A percentile compares a stretch with the other conserved stretches of the same genome.
These are phyloP conservation scores for Uncinocarpus reesii DNA, from an alignment of 2,329 filamentous ascomycete species.

Conservation along the genomic window DNA sequence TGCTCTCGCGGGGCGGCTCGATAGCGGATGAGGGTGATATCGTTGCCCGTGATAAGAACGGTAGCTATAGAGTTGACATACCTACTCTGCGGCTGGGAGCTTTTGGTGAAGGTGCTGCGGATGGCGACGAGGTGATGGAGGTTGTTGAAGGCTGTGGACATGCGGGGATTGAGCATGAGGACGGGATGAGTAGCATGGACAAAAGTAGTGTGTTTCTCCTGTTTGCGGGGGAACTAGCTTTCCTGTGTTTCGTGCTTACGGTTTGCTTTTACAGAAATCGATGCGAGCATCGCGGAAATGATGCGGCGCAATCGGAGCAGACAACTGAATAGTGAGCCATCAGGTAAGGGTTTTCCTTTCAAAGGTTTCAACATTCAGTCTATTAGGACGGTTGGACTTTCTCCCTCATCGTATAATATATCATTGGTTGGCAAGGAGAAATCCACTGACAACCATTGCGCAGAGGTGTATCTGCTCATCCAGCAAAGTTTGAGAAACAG, in stretches of 20 bases:
- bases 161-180: slow-evolving; percentile 37
- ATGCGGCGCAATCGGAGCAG: slow-evolving; percentile 26
- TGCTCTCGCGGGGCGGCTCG: neutral
- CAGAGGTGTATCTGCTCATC: slow-evolving; percentile 60
- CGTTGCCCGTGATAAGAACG: slow-evolving; percentile 41
- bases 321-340: slow-evolving; percentile 52
- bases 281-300: slow-evolving; percentile 37
- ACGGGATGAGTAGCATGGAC: slow-evolving; percentile 26
- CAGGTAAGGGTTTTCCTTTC: slow-evolving; percentile 43
- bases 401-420: too few species aligned
- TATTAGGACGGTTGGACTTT: neutral
- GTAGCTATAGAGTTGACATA: slow-evolving; percentile 40
- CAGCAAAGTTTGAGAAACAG: slow-evolving; percentile 61
- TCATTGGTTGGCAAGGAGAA: neutral
- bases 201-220: slow-evolving; percentile 32
- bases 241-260: neutral
- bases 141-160: slow-evolving; percentile 44
- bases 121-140: slow-evolving; percentile 29
- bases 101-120: slow-evolving; percentile 29
- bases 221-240: neutral
- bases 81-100: slow-evolving; percentile 31
- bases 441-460: slow-evolving; percentile 11
- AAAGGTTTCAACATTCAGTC: neutral
- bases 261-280: slow-evolving; percentile 31
- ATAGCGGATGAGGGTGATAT: slow-evolving; percentile 36